Evolutionary conservation across 2,329 filamentous ascomycete genomes (phyloP), one percentile per base, ranked within the genome.

Genomic region (Hymenoscyphus fraxineus): DNA sequence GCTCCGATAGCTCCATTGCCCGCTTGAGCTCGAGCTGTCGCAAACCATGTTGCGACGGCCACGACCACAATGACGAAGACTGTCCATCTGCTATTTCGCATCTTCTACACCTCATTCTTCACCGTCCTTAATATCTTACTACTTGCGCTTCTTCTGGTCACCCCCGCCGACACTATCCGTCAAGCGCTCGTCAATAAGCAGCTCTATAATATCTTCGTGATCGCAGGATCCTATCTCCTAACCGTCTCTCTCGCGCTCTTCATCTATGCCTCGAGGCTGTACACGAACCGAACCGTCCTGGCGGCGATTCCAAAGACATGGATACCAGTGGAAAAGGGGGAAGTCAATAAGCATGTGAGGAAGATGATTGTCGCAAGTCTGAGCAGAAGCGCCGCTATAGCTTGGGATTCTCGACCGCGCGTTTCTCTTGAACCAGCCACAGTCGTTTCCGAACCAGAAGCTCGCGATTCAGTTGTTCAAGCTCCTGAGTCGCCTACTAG

Each of bases 261-360:
- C 71, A 85, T 97, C 72, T 97, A 96, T 76, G 84, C 88, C 63
- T 86, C 88, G 61, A 84, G 95, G n/a, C 84, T 97, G 22, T 97
- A 94, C 78, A 91, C 94, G 61, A 96, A 92, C 73, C 87, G 91
- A 67, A 90, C 84, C 57, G 87, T 91, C 9, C 83, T 98, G 9
- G 85, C 88, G 19, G 88, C 86, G 3, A 97, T 99, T 65, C 95
- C 95, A 1, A 95, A 94, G 76, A 81, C 86, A 62, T 96, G 91
- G 84, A 85, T 97, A 16, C 93, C 93, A 0, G 83, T 97, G 67
- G 92, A 95, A 71, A 91, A 92, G 75, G 90, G 89, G 68, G 93
- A 97, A 75, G 85, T 97, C 56, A 85, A 85, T 56, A 88, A 87
- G 69, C 83, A 83, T 63, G 92, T 97, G 47, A 83, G 91, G 72